Conservation (phyloP, 2,329 filamentous ascomycete species). For the Podosphaera aphanis region DNA sequence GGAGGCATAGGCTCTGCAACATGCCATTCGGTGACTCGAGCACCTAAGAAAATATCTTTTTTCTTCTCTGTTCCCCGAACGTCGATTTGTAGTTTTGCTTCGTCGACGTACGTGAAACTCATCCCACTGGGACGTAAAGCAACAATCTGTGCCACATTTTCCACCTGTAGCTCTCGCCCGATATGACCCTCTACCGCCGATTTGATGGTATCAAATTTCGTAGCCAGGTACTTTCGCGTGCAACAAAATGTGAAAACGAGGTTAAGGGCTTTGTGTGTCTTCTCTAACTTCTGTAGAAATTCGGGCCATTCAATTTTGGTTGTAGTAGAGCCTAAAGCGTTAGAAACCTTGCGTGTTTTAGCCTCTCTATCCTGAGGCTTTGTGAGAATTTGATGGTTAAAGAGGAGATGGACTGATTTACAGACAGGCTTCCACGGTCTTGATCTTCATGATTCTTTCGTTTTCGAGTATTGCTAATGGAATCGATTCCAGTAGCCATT, state of each 20-base stretch:
- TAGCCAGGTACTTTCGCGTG: constrained; percentile 74
- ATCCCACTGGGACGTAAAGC: constrained; percentile 55
- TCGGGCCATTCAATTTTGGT: constrained; percentile 38
- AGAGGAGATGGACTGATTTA: constrained; percentile 1
- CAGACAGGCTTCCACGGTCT: not conserved
- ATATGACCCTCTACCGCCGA: constrained; percentile 66
- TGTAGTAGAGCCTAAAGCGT: constrained; percentile 12
- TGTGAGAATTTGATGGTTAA: constrained; percentile 23
- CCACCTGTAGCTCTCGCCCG: constrained; percentile 41
- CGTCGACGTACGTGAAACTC: constrained; percentile 69
- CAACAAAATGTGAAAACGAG: constrained; percentile 88
- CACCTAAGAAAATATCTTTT: constrained; percentile 39
- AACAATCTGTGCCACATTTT: constrained; percentile 66
- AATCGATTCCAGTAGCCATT: too few species aligned
- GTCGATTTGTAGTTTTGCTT: constrained; percentile 60
- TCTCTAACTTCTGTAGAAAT: constrained; percentile 46
- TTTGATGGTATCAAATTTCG: constrained; percentile 75
- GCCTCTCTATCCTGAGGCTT: constrained; percentile 29
- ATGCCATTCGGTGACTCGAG: constrained; percentile 26
- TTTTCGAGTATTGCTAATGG: too few species aligned
- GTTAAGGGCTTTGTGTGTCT: constrained; percentile 66
- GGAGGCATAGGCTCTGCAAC: constrained; percentile 25
- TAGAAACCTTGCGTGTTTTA: constrained; percentile 23
- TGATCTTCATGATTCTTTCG: not conserved
- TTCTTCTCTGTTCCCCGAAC: constrained; percentile 37